Evolutionary conservation across 148 eudicot species (phyloP).

Genomic region (Chenopodium berlandieri): DNA sequence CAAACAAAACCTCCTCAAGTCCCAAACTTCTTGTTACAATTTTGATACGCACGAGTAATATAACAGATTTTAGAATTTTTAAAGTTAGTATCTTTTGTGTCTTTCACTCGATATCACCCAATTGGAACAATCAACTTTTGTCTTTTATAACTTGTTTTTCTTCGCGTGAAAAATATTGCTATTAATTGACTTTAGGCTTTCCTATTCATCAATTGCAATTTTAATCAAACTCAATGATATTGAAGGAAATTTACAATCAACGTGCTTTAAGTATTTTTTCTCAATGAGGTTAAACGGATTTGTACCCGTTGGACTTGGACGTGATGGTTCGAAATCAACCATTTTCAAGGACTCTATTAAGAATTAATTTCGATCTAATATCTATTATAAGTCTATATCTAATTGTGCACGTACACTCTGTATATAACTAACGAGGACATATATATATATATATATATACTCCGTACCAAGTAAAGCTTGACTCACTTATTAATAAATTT

Average conservation of each 20-base stretch:
- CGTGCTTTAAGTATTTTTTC: background rate
- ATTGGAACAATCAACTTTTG: conserved; percentile 1
- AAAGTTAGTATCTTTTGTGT: background rate
- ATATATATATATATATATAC: too few relatives aligned
- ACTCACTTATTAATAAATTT: too few relatives aligned
- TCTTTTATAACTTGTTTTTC: too few relatives aligned
- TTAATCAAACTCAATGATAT: background rate
- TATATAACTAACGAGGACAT: too few relatives aligned
- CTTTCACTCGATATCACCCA: conserved; percentile 15
- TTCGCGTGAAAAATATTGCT: too few relatives aligned
- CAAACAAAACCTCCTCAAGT: background rate
- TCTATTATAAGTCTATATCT: too few relatives aligned
- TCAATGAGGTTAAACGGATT: background rate
- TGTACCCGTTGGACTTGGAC: too few relatives aligned
- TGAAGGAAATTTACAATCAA: background rate
- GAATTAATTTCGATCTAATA: too few relatives aligned
- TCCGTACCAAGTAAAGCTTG: too few relatives aligned
- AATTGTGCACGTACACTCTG: too few relatives aligned
- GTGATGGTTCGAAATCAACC: too few relatives aligned
- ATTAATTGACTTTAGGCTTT: background rate
- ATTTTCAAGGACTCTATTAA: too few relatives aligned
- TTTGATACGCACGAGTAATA: background rate
- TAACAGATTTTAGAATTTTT: conserved; percentile 13
- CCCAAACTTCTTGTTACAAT: background rate
- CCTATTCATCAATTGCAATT: background rate